Percentiles rank a stretch among this genome's conserved stretches.
phyloP scores from a whole-genome alignment of 2,329 filamentous ascomycete species.

The Allantophomopsis cytisporea region DNA sequence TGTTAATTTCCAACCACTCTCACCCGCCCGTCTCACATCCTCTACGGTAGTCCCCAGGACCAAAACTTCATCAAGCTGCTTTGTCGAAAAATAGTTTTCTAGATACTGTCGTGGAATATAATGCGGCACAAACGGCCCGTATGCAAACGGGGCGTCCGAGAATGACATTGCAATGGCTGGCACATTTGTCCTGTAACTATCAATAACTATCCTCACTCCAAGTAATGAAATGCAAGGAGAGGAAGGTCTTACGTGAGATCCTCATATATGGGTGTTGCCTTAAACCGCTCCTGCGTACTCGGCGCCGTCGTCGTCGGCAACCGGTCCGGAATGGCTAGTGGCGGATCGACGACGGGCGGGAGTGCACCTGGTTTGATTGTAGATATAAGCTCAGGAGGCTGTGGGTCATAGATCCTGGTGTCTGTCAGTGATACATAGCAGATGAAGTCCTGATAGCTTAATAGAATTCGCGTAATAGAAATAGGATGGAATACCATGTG shows the following conservation, averaged over 20 bases:
- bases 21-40: constrained; percentile 24
- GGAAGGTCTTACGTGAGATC: constrained; percentile 30
- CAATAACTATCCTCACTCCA: no score
- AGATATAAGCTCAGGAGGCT: constrained; percentile 18
- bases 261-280: constrained; percentile 34
- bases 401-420: constrained; percentile 36
- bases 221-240: no score
- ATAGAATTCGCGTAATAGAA: neutral
- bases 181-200: constrained; percentile 32
- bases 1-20: constrained; percentile 29
- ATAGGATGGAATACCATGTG: constrained; percentile 35
- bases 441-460: no score
- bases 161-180: constrained; percentile 42
- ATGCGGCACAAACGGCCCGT: constrained; percentile 41
- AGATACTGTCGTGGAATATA: constrained; percentile 40
- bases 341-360: constrained; percentile 30
- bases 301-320: constrained; percentile 26
- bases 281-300: constrained; percentile 28
- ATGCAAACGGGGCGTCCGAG: constrained; percentile 36
- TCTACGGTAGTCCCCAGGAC: constrained; percentile 37
- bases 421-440: neutral
- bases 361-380: constrained; percentile 25
- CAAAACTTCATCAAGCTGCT: constrained; percentile 20
- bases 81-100: constrained; percentile 35
- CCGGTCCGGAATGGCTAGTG: constrained; percentile 26